Conservation (phyloP, 1,139 yeast genomes). For the Protomyces lactucae-debilis region DNA sequence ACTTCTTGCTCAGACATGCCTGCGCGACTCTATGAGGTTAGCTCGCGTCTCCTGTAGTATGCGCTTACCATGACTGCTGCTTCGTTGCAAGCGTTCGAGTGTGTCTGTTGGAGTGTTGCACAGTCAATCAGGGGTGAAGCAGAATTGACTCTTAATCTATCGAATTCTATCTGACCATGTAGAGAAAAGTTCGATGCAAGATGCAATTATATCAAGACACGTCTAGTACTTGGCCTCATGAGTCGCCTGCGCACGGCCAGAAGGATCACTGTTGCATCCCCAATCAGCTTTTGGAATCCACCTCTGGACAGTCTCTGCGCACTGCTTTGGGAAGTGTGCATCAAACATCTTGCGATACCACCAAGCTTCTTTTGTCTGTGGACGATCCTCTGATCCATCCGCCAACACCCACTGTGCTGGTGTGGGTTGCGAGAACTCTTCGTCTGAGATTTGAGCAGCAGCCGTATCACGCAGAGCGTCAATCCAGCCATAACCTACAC, state of each 20-base stretch:
- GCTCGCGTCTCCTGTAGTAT: background rate
- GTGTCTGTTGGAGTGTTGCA: too few relatives aligned
- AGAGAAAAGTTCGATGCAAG: too few relatives aligned
- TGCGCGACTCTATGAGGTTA: background rate
- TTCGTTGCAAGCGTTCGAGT: too few relatives aligned
- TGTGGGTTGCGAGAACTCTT: conserved; percentile 81
- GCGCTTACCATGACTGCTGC: background rate
- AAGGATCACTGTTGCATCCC: conserved; percentile 99
- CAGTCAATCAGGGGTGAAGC: too few relatives aligned
- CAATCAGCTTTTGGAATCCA: conserved; percentile 99
- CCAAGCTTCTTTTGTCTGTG: conserved; percentile 97
- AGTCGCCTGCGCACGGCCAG: conserved; percentile 57
- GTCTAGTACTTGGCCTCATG: conserved; percentile 1
- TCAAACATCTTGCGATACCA: conserved; percentile 98
- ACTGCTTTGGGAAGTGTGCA: conserved; percentile 80
- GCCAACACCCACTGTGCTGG: conserved; percentile 63
- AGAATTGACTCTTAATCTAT: too few relatives aligned
- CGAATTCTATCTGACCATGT: too few relatives aligned
- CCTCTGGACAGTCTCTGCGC: conserved; percentile 95
- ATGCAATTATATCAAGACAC: background rate
- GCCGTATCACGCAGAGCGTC: conserved; percentile 96
- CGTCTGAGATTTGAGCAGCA: conserved; percentile 78
- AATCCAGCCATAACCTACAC: conserved; percentile 99
- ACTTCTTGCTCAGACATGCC: background rate
- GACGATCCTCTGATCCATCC: conserved; percentile 65